Base-by-base conservation (phyloP, 78 protist species). In the Tieghemostelium lacteum region DNA sequence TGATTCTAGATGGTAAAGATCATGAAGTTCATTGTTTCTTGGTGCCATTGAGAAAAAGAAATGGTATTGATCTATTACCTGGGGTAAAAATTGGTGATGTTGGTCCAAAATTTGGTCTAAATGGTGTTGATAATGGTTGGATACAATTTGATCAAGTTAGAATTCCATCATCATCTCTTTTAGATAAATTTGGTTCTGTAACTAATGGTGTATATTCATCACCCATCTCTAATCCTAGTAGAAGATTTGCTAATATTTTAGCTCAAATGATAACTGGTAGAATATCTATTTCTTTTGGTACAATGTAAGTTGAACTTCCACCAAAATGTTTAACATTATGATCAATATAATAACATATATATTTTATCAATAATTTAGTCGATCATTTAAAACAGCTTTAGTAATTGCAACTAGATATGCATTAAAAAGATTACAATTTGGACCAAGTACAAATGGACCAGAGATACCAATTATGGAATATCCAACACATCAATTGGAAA, bases 71-170 rank as follows among this genome's bases (percentile, higher is more conserved):
- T 57, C 67, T 80, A 36, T n/a, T 92, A 34, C 95, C 92, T 42
- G 95, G 95, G 40, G 73, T 92, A 3, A 62, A 39, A 17, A 62
- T 85, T 34, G 95, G 95, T 12, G 95, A 92, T 57, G 74, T 86
- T 22, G 95, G 95, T 19, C 37, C 87, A 20, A 92, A 92, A 70
- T 63, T 85, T 66, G 95, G 95, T 12, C 61, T 71, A 67, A 58
- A 75, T 65, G 76, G 88, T 67, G 74, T 71, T 6, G 94, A 89
- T 28, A 75, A 74, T 75, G 88, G 94, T 7, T 89, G 71, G 86
- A 61, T 95, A 5, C 88, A 62, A 64, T 93, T 92, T 66, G 65
- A 60, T 26, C 22, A 60, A 67, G 97, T 95, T 36, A 75, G 97
- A 55, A 78, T 95, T 8, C 97, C 97, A 40, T 34, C 73, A 0